Conservation (phyloP, 129 eudicot species). For the Flaveria sonorensis region DNA sequence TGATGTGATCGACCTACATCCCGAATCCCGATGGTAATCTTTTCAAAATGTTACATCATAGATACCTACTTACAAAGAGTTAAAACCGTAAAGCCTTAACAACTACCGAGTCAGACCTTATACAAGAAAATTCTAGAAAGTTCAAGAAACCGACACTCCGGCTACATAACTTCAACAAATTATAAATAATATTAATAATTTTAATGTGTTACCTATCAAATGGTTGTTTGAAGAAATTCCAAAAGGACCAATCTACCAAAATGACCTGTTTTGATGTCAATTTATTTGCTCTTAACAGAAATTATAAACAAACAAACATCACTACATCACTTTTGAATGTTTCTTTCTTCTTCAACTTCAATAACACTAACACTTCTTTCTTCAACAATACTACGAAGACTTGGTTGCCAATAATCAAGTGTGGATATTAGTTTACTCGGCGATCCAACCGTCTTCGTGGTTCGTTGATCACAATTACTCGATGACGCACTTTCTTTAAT, state of each 20-base stretch:
- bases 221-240: background rate
- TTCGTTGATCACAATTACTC: slow-evolving; percentile 13
- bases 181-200: too few relatives aligned
- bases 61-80: too few relatives aligned
- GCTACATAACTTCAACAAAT: too few relatives aligned
- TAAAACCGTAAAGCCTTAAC: too few relatives aligned
- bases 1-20: too few relatives aligned
- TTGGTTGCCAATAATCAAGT: slow-evolving; percentile 67
- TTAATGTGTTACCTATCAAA: background rate
- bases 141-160: too few relatives aligned
- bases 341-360: background rate
- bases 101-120: too few relatives aligned
- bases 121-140: too few relatives aligned
- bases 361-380: slow-evolving; percentile 28
- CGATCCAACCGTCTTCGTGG: slow-evolving; percentile 30
- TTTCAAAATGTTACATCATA: too few relatives aligned
- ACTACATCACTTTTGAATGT: background rate
- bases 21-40: too few relatives aligned
- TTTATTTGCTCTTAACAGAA: background rate
- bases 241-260: background rate
- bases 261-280: background rate
- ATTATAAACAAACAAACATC: background rate
- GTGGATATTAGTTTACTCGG: slow-evolving; percentile 37
- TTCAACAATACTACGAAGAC: slow-evolving; percentile 50
- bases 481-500: slow-evolving; percentile 22